Base-by-base conservation (phyloP, 768 basidiomycete species). In the Leccinum olivaceopallidum region DNA sequence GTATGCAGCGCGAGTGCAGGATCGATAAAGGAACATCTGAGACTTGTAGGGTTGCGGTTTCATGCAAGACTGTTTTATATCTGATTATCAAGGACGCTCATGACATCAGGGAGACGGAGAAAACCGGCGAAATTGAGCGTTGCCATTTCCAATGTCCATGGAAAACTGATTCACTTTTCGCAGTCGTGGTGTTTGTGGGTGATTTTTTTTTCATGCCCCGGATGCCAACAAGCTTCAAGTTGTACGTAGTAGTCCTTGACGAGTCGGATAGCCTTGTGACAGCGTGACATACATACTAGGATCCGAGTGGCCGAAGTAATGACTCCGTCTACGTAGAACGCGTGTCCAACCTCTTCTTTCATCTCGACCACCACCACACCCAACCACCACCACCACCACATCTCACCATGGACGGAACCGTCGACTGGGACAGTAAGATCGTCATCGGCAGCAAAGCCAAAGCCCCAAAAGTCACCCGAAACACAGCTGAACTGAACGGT, bases 391-490 rank as follows among this genome's bases (percentile, higher is more conserved):
- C 20, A 44, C 7, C 18, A 57, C 37, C 26, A 56, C 34, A 0
- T 32, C 12, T 5, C 13, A 58, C 44, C 39, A 82, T 71, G 63
- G 85, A 80, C 79, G 78, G 76, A 69, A 80, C 80, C 73, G 4
- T 56, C 20, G 89, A 92, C 57, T 90, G 88, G 88, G 90, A 94
- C 60, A 76, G 66, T 60, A 90, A 89, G 73, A 72, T 76, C 60
- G 87, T 92, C 63, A 90, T 95, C 66, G 90, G 92, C 57, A 79
- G 68, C 70, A 91, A 85, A 74, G 83, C 76, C 75, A 84, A 75
- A 73, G 81, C 69, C 64, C 85, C 76, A 75, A 90, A 80, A 80
- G 91, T 79, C 73, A 81, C 76, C 75, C 86, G 83, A 81, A 87
- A 71, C 75, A 76, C 74, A 73, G 79, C 67, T 71, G 92, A 81